Conservation (phyloP, 2,329 filamentous ascomycete genomes). For the Neofusicoccum umdonicola region DNA sequence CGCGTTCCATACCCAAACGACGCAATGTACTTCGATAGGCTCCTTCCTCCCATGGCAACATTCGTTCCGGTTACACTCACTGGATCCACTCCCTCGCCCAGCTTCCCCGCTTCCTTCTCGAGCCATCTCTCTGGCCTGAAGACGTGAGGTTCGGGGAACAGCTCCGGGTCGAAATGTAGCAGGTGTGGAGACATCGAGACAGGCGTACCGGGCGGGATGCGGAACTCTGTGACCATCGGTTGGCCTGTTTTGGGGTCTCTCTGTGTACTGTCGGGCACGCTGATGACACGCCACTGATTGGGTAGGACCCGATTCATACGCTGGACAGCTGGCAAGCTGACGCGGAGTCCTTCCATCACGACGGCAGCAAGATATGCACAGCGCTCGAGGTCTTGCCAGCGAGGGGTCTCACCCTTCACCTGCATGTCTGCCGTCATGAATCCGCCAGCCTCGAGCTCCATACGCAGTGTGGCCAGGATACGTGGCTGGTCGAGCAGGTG, state of each 20-base stretch:
- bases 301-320: conserved; percentile 16
- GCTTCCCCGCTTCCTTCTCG: conserved; percentile 44
- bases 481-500: conserved; percentile 18
- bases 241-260: neutral
- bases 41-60: conserved; percentile 39
- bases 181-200: conserved; percentile 20
- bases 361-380: neutral
- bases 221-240: neutral
- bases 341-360: conserved; percentile 3
- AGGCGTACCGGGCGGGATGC: conserved; percentile 18
- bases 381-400: conserved; percentile 16
- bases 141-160: conserved; percentile 17
- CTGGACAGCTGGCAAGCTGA: conserved; percentile 5
- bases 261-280: neutral
- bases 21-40: conserved; percentile 56
- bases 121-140: conserved; percentile 48
- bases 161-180: conserved; percentile 32
- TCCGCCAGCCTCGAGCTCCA: conserved; percentile 24
- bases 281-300: neutral
- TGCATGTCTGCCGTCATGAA: conserved; percentile 15
- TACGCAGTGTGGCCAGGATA: neutral
- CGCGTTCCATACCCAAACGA: conserved; percentile 64
- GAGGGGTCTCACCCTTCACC: neutral
- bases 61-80: neutral
- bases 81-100: neutral